phyloP scores from a whole-genome alignment of 805 yeast genomes.

The Lipomyces chichibuensis region DNA sequence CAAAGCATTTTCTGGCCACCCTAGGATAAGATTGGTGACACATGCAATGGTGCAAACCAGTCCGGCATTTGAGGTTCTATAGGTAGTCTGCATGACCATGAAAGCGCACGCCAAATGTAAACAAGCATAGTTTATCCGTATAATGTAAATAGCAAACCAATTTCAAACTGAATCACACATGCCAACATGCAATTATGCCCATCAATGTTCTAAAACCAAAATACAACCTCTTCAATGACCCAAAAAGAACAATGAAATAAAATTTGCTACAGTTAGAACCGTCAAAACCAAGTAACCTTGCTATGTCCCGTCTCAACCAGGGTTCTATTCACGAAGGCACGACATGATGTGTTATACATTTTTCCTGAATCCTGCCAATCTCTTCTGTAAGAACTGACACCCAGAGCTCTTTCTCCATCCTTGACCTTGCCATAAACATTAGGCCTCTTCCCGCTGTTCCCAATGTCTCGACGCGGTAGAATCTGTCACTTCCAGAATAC shows the following conservation, averaged over 20 bases:
- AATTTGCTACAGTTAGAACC: background rate
- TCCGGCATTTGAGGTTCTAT: too few species aligned
- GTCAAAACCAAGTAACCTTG: background rate
- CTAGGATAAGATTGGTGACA: too few species aligned
- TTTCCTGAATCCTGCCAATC: conserved; percentile 38
- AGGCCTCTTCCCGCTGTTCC: conserved; percentile 70
- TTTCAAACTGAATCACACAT: background rate
- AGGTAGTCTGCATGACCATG: too few species aligned
- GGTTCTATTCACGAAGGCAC: background rate
- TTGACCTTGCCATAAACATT: conserved; percentile 78
- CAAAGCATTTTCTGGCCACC: too few species aligned
- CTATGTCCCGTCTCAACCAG: background rate
- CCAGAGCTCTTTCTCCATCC: conserved; percentile 86
- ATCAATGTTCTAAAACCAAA: background rate
- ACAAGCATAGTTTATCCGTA: too few species aligned
- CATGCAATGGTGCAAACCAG: too few species aligned
- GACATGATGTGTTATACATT: conserved; percentile 11
- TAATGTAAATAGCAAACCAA: too few species aligned
- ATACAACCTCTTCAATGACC: background rate
- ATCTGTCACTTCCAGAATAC: conserved; percentile 36
- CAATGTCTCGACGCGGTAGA: conserved; percentile 50
- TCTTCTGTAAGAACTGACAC: conserved; percentile 50
- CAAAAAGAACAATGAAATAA: background rate
- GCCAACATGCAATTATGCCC: background rate
- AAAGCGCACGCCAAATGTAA: too few species aligned